Conservation (phyloP, 2,329 filamentous ascomycete genomes). For the Helicocarpus griseus region DNA sequence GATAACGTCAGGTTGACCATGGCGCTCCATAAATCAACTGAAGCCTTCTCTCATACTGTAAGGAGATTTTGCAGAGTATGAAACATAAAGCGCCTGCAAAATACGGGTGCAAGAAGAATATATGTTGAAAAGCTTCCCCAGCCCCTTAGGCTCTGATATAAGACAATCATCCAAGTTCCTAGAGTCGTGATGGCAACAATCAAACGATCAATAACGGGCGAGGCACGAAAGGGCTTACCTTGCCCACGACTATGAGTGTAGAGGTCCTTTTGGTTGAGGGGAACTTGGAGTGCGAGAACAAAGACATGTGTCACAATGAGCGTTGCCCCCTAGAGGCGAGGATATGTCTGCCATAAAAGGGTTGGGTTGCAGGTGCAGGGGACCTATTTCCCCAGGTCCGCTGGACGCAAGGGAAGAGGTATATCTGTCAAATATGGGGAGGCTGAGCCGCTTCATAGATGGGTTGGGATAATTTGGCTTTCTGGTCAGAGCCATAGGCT, state of each 20-base stretch:
- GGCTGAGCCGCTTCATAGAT: background rate
- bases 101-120: background rate
- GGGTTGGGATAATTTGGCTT: background rate
- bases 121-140: background rate
- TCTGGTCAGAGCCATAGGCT: background rate
- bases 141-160: background rate
- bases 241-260: background rate
- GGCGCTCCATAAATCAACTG: background rate
- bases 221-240: background rate
- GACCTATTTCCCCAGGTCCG: background rate
- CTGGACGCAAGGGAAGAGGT: background rate
- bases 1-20: background rate
- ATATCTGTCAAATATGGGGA: background rate
- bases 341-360: background rate
- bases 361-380: background rate
- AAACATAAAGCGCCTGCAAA: background rate
- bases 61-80: background rate
- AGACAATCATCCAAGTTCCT: conserved; percentile 1
- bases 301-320: background rate
- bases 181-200: background rate
- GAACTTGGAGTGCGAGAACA: background rate
- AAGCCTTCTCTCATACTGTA: background rate
- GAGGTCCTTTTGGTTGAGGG: background rate
- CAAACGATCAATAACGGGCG: background rate
- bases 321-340: background rate